Evolutionary conservation across 1,284 basidiomycete genomes (phyloP).

Genomic region (Albatrellus sp.): DNA sequence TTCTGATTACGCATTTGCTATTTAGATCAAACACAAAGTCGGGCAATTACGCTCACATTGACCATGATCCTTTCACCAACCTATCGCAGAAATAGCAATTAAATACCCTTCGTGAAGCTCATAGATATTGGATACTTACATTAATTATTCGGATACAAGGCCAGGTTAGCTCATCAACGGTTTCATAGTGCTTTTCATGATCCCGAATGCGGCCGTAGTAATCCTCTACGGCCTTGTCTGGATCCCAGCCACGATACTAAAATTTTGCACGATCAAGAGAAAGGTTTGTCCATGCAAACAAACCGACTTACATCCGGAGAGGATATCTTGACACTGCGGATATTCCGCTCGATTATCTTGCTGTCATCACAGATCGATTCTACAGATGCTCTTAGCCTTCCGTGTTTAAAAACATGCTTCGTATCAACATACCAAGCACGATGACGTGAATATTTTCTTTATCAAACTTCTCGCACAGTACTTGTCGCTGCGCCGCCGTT

Average conservation of each 20-base stretch:
- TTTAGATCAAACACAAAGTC: neutral
- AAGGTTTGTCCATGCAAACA: slow-evolving; percentile 1
- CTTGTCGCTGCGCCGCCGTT: slow-evolving; percentile 52
- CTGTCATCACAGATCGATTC: slow-evolving; percentile 83
- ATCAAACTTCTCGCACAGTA: slow-evolving; percentile 77
- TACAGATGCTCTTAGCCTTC: slow-evolving; percentile 20
- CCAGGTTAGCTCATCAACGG: slow-evolving; percentile 75
- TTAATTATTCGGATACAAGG: slow-evolving; percentile 96
- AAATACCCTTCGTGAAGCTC: neutral
- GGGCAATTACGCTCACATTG: slow-evolving; percentile 44
- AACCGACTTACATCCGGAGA: slow-evolving; percentile 78
- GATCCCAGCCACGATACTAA: slow-evolving; percentile 88
- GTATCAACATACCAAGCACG: slow-evolving; percentile 60
- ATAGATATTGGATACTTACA: slow-evolving; percentile 27
- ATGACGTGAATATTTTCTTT: slow-evolving; percentile 82
- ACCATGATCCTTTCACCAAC: slow-evolving; percentile 91
- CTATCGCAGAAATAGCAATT: slow-evolving; percentile 20
- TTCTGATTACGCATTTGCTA: slow-evolving; percentile 34
- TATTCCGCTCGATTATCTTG: slow-evolving; percentile 89
- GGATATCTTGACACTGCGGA: slow-evolving; percentile 93
- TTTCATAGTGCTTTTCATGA: slow-evolving; percentile 81
- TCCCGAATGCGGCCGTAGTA: slow-evolving; percentile 85
- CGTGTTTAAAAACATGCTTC: neutral
- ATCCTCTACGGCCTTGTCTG: slow-evolving; percentile 82
- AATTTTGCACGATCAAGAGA: slow-evolving; percentile 1